These are phyloP conservation scores for Clitopilus hobsonii DNA, from an alignment of 768 basidiomycete genomes.

Conservation along the genomic window DNA sequence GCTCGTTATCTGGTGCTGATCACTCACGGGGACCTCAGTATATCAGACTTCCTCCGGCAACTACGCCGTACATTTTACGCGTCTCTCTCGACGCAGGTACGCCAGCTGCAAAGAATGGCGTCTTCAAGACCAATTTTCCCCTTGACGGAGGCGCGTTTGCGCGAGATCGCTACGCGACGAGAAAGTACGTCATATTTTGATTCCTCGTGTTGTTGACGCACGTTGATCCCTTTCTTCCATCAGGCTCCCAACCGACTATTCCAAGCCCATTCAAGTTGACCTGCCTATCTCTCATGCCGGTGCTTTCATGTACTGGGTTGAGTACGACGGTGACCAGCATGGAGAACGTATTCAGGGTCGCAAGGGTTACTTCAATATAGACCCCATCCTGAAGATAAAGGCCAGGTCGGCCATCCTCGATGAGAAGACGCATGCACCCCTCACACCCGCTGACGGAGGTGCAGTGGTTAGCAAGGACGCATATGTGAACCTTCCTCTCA, in stretches of 20 bases:
- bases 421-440: slow-evolving; percentile 36
- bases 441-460: slow-evolving; percentile 50
- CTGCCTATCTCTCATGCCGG: slow-evolving; percentile 96
- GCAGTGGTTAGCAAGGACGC: slow-evolving; percentile 41
- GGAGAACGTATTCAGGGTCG: slow-evolving; percentile 73
- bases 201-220: neutral
- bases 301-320: slow-evolving; percentile 92
- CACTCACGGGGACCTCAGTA: slow-evolving; percentile 49
- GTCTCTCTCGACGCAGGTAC: slow-evolving; percentile 92
- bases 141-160: slow-evolving; percentile 86
- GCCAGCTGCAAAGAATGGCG: slow-evolving; percentile 82
- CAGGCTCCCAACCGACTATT: slow-evolving; percentile 83
- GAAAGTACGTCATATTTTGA: slow-evolving; percentile 46
- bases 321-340: slow-evolving; percentile 66
- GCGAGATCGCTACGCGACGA: slow-evolving; percentile 67
- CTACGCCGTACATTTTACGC: slow-evolving; percentile 83
- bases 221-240: neutral
- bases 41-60: slow-evolving; percentile 91
- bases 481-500: slow-evolving; percentile 70
- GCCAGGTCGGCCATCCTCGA: slow-evolving; percentile 73
- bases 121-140: slow-evolving; percentile 96
- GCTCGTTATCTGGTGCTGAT: neutral
- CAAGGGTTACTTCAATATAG: slow-evolving; percentile 94
- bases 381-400: slow-evolving; percentile 79
- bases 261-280: slow-evolving; percentile 89